Evolutionary conservation across 148 eudicot genomes (phyloP).

Genomic region (Pouteria glomerata): DNA sequence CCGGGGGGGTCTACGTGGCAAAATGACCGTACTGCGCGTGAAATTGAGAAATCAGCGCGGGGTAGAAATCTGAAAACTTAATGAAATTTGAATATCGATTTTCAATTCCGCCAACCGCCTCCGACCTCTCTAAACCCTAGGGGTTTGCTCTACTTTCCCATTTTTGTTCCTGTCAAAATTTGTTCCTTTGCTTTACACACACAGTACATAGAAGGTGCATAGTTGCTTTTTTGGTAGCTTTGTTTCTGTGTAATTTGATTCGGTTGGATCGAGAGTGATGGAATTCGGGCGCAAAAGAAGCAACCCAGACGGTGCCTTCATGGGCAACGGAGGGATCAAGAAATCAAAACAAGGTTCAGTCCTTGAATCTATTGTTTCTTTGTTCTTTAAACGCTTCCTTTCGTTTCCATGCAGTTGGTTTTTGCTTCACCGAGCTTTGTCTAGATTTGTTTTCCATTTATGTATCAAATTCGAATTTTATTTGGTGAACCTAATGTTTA

Average conservation of each 20-base stretch:
- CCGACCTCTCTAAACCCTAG: not conserved
- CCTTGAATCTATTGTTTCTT: not conserved
- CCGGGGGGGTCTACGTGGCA: too few species aligned
- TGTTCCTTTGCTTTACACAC: not conserved
- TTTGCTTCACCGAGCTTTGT: not conserved
- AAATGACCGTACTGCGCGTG: too few species aligned
- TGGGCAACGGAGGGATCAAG: constrained; percentile 11
- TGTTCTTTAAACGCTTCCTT: not conserved
- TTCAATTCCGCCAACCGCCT: constrained; percentile 12
- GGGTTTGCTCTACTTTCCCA: not conserved
- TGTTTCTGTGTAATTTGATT: not conserved
- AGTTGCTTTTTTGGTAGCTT: not conserved
- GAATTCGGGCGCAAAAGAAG: constrained; percentile 14
- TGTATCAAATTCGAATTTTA: not conserved
- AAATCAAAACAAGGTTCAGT: constrained; percentile 14
- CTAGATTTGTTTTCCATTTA: not conserved
- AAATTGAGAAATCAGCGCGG: constrained; percentile 12
- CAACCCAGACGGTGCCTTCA: constrained; percentile 1
- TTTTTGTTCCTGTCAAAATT: not conserved
- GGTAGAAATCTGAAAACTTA: not conserved
- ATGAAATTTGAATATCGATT: not conserved
- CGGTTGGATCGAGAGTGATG: constrained; percentile 4
- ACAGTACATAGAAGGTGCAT: not conserved
- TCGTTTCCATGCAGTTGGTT: not conserved
- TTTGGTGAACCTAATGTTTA: not conserved